Evolutionary conservation across 1,284 basidiomycete species (phyloP).

Genomic region (Wolfiporia cocos): DNA sequence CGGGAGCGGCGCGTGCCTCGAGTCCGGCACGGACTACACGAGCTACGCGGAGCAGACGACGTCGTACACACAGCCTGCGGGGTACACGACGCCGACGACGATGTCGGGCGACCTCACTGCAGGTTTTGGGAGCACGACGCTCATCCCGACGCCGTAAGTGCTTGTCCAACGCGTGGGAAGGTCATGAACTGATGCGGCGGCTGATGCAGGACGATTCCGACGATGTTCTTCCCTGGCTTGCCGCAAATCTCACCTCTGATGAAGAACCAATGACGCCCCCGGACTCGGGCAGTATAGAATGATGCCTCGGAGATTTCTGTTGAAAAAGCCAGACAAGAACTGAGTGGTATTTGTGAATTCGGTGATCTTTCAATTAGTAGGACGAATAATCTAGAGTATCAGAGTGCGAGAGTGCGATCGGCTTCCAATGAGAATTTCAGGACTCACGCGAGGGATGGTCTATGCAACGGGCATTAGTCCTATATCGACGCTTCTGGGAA

Average conservation of each 20-base stretch:
- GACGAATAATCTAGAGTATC: too few species aligned
- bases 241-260: slow-evolving; percentile 22
- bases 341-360: too few species aligned
- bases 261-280: slow-evolving; percentile 12
- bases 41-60: slow-evolving; percentile 21
- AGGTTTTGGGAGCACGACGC: slow-evolving; percentile 25
- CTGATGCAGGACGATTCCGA: slow-evolving; percentile 25
- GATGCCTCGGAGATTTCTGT: not conserved
- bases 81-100: slow-evolving; percentile 24
- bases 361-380: too few species aligned
- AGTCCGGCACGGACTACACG: slow-evolving; percentile 16
- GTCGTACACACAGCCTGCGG: slow-evolving; percentile 19
- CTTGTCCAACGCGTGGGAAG: not conserved
- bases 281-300: not conserved
- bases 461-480: too few species aligned
- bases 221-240: slow-evolving; percentile 25
- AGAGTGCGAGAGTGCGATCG: too few species aligned
- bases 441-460: too few species aligned
- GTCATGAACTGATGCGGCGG: not conserved
- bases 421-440: too few species aligned
- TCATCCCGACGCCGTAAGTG: slow-evolving; percentile 29
- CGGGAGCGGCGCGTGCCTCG: slow-evolving; percentile 26
- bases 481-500: too few species aligned
- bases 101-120: slow-evolving; percentile 24
- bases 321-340: too few species aligned